Evolutionary conservation across 2,329 filamentous ascomycete genomes (phyloP).

Genomic region (Talaromyces marneffei): DNA sequence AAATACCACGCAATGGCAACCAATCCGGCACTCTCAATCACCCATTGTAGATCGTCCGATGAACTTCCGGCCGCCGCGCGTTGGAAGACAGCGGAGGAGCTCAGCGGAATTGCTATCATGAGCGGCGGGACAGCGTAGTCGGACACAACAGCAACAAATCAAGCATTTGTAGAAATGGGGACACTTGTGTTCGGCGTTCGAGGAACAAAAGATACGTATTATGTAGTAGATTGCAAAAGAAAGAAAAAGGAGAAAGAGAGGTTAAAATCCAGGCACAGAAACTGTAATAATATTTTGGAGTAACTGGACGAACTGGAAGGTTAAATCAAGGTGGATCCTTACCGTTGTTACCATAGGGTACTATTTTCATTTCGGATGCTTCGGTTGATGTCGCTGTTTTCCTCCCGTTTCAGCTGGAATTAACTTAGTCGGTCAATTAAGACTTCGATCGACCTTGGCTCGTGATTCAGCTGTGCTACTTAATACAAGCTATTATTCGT

Average conservation of each 20-base stretch:
- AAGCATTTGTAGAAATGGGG: neutral
- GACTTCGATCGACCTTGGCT: neutral
- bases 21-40: slow-evolving; percentile 41
- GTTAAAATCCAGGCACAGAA: neutral
- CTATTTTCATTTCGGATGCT: neutral
- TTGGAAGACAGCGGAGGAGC: slow-evolving; percentile 15
- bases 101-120: slow-evolving; percentile 17
- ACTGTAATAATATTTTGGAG: neutral
- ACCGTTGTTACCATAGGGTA: neutral
- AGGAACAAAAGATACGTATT: neutral
- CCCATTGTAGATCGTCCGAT: slow-evolving; percentile 17
- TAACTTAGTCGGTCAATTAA: neutral
- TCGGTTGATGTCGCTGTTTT: neutral
- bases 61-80: slow-evolving; percentile 15
- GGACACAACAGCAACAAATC: neutral
- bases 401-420: neutral
- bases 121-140: slow-evolving; percentile 9
- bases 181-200: neutral
- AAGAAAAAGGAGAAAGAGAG: neutral
- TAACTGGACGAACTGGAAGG: neutral
- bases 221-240: too few species aligned
- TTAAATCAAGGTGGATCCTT: neutral
- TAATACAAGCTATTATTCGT: neutral
- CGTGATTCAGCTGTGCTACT: neutral
- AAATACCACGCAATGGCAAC: slow-evolving; percentile 51